Evolutionary conservation across 805 yeast species (phyloP), one percentile per base, ranked within the genome.

Genomic region (Wickerhamomyces tratensis): DNA sequence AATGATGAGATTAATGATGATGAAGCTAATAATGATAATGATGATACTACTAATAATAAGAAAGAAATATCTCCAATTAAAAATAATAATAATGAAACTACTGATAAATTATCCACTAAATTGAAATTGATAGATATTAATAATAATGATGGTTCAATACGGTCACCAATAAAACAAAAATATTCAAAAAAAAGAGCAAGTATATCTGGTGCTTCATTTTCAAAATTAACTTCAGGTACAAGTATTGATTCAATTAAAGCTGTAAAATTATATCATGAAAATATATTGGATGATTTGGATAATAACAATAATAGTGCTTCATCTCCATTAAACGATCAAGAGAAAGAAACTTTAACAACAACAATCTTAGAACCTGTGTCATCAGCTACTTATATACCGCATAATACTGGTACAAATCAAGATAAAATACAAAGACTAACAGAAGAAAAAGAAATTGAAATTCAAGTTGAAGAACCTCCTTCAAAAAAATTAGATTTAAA

Each of bases 361-460:
- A 12, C 34, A 31, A 12, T 31, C 7, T 50, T 76, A 38, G 82
- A 80, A 45, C 85, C 86, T 0, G 74, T 79, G 0, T 77, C 84
- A 0, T 76, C 83, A 2, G 87, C 86, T 1, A 79, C 86, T 1
- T 82, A 80, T 54, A 71, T 78, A 43, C 88, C 88, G 4, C 86
- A 81, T 55, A 72, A 76, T 4, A 74, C 79, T 14, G 59, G 59
- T 11, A 33, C 9, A 39, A 41, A 41, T 36, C 37, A 41, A 29
- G 59, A 52, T 20, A 41, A 36, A 33, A 45, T 46, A 1, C 43
- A 39, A 10, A 43, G 14, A 25, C 20, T 35, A 46, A 27, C 37
- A 38, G 36, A 36, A 37, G 39, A 27, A 38, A 36, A 33, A 51
- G 51, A 29, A 49, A 46, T 7, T 20, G 46, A 44, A 49, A 46